Percentiles rank a stretch among this genome's conserved stretches.
These are phyloP conservation scores for Amanita inopinata DNA, from an alignment of 768 basidiomycete species.

Conservation along the genomic window DNA sequence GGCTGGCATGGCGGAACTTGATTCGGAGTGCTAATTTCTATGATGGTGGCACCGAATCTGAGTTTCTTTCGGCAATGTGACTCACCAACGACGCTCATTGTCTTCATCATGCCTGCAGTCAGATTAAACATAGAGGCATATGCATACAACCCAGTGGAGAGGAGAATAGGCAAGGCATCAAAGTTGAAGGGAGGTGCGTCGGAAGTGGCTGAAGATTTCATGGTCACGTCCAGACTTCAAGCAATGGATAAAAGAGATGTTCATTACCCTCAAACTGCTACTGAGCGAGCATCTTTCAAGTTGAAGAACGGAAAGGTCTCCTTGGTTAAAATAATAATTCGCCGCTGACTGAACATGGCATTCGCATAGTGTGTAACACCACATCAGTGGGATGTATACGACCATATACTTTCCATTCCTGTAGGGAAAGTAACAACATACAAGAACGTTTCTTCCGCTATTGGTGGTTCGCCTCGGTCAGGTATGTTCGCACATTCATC, in stretches of 20 bases:
- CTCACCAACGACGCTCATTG: too few species aligned
- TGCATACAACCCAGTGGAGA: too few species aligned
- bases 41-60: too few species aligned
- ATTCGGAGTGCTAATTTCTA: too few species aligned
- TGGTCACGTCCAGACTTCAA: background rate
- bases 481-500: constrained; percentile 26
- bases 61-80: too few species aligned
- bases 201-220: background rate
- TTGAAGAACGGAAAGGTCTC: constrained; percentile 4
- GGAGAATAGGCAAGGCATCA: background rate
- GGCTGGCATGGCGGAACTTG: too few species aligned
- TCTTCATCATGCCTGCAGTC: background rate
- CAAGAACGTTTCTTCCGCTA: constrained; percentile 37
- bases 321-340: background rate
- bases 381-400: constrained; percentile 56
- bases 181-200: background rate
- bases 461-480: constrained; percentile 57
- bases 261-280: background rate
- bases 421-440: constrained; percentile 46
- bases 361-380: constrained; percentile 33
- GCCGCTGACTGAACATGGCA: background rate
- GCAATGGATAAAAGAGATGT: background rate
- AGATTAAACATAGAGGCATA: too few species aligned
- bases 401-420: constrained; percentile 39
- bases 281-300: background rate